Evolutionary conservation across 768 basidiomycete genomes (phyloP).

Genomic region (Tricholoma flavovirens): DNA sequence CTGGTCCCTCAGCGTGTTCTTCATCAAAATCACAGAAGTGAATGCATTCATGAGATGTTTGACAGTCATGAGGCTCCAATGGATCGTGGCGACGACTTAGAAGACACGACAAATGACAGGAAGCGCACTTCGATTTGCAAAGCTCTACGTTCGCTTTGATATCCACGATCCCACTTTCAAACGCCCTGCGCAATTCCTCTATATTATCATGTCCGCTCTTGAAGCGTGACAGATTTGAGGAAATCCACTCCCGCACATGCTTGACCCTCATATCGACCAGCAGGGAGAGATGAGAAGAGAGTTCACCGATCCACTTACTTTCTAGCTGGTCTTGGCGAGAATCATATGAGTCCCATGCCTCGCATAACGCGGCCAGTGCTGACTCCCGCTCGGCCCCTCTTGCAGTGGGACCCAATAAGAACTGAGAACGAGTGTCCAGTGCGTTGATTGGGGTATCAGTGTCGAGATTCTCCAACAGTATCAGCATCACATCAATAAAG

Average conservation of each 20-base stretch:
- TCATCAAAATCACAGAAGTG: conserved; percentile 37
- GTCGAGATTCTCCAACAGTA: conserved; percentile 41
- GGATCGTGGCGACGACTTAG: conserved; percentile 38
- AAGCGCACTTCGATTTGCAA: conserved; percentile 42
- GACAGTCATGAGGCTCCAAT: conserved; percentile 40
- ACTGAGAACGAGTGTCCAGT: conserved; percentile 30
- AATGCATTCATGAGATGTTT: conserved; percentile 42
- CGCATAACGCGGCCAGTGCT: conserved; percentile 17
- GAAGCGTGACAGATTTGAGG: conserved; percentile 44
- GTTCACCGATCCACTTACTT: conserved; percentile 32
- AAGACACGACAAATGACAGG: conserved; percentile 47
- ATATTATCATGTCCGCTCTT: conserved; percentile 37
- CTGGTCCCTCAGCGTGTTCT: conserved; percentile 25
- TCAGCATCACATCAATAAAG: neutral
- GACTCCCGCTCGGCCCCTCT: conserved; percentile 17
- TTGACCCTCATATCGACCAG: conserved; percentile 38
- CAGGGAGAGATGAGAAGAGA: conserved; percentile 32
- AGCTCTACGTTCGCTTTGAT: conserved; percentile 40
- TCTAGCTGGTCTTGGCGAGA: conserved; percentile 34
- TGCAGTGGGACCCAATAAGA: conserved; percentile 23
- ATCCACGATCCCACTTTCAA: conserved; percentile 39
- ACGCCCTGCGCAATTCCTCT: conserved; percentile 36
- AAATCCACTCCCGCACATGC: conserved; percentile 48
- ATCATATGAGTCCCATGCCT: conserved; percentile 24
- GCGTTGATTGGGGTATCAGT: conserved; percentile 35